Base-by-base conservation (phyloP, 1,284 basidiomycete genomes). In the Boletellus deceptivus region DNA sequence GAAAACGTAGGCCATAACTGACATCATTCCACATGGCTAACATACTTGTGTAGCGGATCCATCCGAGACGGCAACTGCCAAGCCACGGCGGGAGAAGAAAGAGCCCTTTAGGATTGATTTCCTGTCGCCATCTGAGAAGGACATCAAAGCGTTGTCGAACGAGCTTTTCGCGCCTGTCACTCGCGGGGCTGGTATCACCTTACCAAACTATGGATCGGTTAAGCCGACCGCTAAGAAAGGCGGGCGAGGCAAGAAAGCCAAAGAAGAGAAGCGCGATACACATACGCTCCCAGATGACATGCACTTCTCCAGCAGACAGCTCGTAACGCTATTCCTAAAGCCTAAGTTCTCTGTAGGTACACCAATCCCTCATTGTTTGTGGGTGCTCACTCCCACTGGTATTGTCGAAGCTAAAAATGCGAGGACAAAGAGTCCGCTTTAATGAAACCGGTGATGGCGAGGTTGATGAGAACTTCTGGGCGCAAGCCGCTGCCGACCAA, bases 391-490 rank as follows among this genome's bases (percentile, higher is more conserved):
- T 18, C 40, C 16, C 3, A 25, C 10, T 36, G 20, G 17, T 53
- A 11, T 46, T 10, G 16, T 48, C 16, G n/a, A 59, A 93, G 91
- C 70, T 94, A 18, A 86, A 84, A 63, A 91, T 91, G 88, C 83
- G 90, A 17, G 86, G 89, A 11, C 80, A 81, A 51, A 75, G 76
- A 42, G 81, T 76, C 16, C 70, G 72, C 39, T 72, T 80, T 46
- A 81, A 85, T 54, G 76, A 78, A 46, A 75, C 76, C 27, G 80
- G 76, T 11, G 85, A 91, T 56, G 91, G 87, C 35, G 93, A 95
- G 66, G 86, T 95, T 22, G 93, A 97, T 64, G 92, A 93, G 68
- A 85, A 89, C 55, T 97, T 94, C 74, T 98, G 96, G 96, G 93
- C 93, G 0, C 86, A 91, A 59, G 91, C 91, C 16, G 93, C 92